Evolutionary conservation across 257 asterid genomes (phyloP), one percentile per base, ranked within the genome.

Genomic region (Mitragyna speciosa): DNA sequence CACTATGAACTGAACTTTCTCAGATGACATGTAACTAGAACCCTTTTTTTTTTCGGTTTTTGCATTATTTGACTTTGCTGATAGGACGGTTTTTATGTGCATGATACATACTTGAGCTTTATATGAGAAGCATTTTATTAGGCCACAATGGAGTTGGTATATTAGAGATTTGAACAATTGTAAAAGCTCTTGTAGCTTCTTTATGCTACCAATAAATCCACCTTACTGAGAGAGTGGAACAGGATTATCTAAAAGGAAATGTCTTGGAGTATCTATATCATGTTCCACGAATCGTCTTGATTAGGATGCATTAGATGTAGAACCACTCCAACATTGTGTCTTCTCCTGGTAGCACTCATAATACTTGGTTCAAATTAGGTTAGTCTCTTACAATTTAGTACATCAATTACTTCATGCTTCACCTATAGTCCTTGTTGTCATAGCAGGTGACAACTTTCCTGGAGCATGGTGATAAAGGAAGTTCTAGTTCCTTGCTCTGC

Each of bases 361-460:
- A 14, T 30, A 58, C 30, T 24, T 58, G 52, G 36, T 45, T 54
- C 31, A 31, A 22, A 31, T 54, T 28, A 20, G 36, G 26, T 52
- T 73, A 28, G 31, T 3, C 39, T 28, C 17, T 11, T 64, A 28
- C 41, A 64, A 1, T 26, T 10, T 28, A 64, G 36, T n/a, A 28
- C 19, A 7, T 56, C 47, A 75, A 75, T 0, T 8, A 41, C 70
- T 24, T 39, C 52, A 11, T 41, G n/a, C 68, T 74, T 30, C 78
- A 74, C 54, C 33, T 58, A 59, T 41, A 58, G n/a, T 39, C 31
- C 45, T 36, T 48, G 43, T 59, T 39, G 15, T 59, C 45, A 36
- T 75, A 58, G 16, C 79, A 58, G 79, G 79, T 75, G 79, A 45
- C 78, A 54, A 58, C 51, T 24, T 59, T 56, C 15, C 69, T 33